Base-by-base conservation (phyloP, 495 filamentous ascomycete genomes). In the Clavariopsis aquatica region DNA sequence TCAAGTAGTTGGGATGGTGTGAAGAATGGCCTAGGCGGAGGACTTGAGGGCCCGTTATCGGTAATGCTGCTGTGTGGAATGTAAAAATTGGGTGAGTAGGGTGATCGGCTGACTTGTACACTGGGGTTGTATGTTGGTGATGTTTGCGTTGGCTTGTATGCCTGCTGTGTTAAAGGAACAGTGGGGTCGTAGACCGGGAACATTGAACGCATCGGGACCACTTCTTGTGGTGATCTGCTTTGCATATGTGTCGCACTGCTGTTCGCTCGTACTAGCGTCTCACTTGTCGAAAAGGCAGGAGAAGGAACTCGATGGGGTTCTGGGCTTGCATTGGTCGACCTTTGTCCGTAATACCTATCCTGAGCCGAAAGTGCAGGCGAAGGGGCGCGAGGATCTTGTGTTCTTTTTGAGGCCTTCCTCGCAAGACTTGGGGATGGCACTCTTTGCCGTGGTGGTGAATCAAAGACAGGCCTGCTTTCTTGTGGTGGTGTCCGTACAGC, bases 181-280 rank as follows among this genome's bases (percentile, higher is more conserved):
- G 82, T 82, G 10, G 86, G 85, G 72, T 96, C 85, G 70, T 91
- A 93, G n/a, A 80, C 83, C 15, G 91, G 91, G 72, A 96, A 94
- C 62, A 94, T 94, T 15, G 86, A 88, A 61, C 77, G 79, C 77
- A 89, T 88, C 69, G 79, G 71, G 53, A 73, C 69, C 57, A 76
- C 57, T 72, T 71, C 60, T 54, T 73, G 66, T 64, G 67, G 27
- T 52, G 27, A 17, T 49, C 12, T 62, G 9, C 66, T 68, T 22
- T 71, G 62, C 12, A 71, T 68, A 17, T 65, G 23, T 29, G 70
- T 70, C 2, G 65, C 62, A 26, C 61, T 59, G 38, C 72, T 72
- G 56, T 74, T 74, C 31, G 69, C 72, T 58, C 57, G 67, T 26
- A 72, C 65, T 29, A 72, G 36, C 13, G 66, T 69, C 12, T 67